These are phyloP conservation scores for Domatiomyces catenatus DNA, from an alignment of 2,329 filamentous ascomycete genomes.

Conservation along the genomic window DNA sequence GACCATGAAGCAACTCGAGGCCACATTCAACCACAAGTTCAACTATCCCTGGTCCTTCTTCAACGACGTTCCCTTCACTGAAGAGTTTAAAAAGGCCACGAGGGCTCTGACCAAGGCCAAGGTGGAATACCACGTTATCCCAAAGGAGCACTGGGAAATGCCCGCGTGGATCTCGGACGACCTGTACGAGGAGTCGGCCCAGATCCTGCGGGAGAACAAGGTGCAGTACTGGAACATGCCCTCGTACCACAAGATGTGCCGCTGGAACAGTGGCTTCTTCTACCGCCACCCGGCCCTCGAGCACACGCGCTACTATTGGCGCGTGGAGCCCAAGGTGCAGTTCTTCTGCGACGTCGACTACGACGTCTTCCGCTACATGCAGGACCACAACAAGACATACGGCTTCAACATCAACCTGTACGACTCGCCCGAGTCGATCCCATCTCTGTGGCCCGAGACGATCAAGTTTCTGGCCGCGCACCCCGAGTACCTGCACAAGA, in stretches of 20 bases:
- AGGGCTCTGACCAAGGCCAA: constrained; percentile 73
- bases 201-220: constrained; percentile 64
- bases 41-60: constrained; percentile 99
- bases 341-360: constrained; percentile 99
- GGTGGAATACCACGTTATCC: constrained; percentile 50
- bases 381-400: constrained; percentile 96
- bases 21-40: constrained; percentile 96
- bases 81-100: constrained; percentile 80
- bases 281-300: constrained; percentile 85
- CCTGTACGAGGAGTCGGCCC: constrained; percentile 68
- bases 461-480: constrained; percentile 76
- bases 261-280: constrained; percentile 97
- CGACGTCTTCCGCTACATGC: constrained; percentile 96
- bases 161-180: constrained; percentile 86
- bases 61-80: constrained; percentile 85
- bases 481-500: constrained; percentile 61
- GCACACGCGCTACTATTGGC: constrained; percentile 86
- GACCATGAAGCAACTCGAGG: constrained; percentile 81
- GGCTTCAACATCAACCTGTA: constrained; percentile 97
- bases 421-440: constrained; percentile 74
- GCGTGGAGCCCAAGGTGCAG: constrained; percentile 94
- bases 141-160: constrained; percentile 86
- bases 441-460: constrained; percentile 89
- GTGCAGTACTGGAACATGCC: constrained; percentile 82
- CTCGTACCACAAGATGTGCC: constrained; percentile 97